A percentile compares a stretch with the other conserved stretches of the same genome.
These are phyloP conservation scores for Trichoderma reesei DNA, from an alignment of 495 filamentous ascomycete genomes.

Conservation along the genomic window DNA sequence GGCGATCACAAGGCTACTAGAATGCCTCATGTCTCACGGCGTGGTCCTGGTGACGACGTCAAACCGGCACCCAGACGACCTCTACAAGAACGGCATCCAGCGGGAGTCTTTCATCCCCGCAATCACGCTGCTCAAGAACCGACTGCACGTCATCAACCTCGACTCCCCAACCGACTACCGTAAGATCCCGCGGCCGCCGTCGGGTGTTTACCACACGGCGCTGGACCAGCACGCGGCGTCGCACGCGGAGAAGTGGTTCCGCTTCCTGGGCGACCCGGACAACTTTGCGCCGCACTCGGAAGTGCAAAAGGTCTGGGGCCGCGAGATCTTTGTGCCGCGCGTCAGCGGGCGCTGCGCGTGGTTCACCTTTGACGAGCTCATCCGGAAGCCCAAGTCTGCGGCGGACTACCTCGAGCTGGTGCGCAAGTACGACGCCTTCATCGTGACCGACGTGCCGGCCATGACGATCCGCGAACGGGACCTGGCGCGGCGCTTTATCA, in stretches of 20 bases:
- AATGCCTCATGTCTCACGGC: constrained; percentile 89
- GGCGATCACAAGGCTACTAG: constrained; percentile 57
- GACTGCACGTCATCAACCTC: constrained; percentile 82
- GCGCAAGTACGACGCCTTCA: constrained; percentile 84
- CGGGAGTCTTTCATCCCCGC: constrained; percentile 90
- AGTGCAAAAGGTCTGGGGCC: constrained; percentile 85
- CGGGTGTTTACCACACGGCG: constrained; percentile 80
- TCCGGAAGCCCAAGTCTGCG: constrained; percentile 76
- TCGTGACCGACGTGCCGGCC: constrained; percentile 81
- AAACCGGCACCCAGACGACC: constrained; percentile 91
- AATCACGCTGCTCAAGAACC: constrained; percentile 78
- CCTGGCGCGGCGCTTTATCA: constrained; percentile 87
- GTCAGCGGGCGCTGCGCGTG: constrained; percentile 81
- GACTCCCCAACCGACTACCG: constrained; percentile 95
- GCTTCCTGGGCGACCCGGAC: constrained; percentile 76
- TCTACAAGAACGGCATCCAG: constrained; percentile 98
- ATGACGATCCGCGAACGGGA: constrained; percentile 86
- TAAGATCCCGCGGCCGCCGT: constrained; percentile 87
- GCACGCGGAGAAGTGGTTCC: constrained; percentile 91
- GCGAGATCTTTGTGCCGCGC: constrained; percentile 74
- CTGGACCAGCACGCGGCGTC: constrained; percentile 64
- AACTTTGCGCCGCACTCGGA: constrained; percentile 59
- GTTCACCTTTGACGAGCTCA: constrained; percentile 85
- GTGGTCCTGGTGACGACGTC: constrained; percentile 91
- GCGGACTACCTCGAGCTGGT: constrained; percentile 94